These are phyloP conservation scores for Candida tunisiensis DNA, from an alignment of 1,139 yeast genomes.

Conservation along the genomic window DNA sequence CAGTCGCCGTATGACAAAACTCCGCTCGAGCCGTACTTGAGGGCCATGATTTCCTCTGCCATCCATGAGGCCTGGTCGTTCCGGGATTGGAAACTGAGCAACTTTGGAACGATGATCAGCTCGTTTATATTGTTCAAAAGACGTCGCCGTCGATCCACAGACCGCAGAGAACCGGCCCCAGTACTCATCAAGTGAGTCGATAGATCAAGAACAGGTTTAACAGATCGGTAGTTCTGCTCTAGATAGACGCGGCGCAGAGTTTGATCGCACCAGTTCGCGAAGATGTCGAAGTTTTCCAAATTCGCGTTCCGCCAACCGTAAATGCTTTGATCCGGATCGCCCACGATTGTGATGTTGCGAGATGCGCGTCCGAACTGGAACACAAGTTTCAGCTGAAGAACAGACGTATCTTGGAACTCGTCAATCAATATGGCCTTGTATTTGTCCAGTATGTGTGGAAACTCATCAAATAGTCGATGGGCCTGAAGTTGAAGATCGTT, in stretches of 20 bases:
- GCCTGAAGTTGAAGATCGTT: conserved; percentile 64
- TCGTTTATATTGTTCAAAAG: background rate
- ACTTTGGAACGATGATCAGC: conserved; percentile 2
- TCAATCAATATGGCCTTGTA: conserved; percentile 70
- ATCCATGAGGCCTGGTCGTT: conserved; percentile 42
- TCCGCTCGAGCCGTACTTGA: conserved; percentile 10
- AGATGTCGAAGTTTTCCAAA: conserved; percentile 42
- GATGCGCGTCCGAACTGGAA: conserved; percentile 33
- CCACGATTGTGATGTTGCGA: conserved; percentile 63
- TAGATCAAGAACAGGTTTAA: conserved; percentile 42
- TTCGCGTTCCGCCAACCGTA: conserved; percentile 80
- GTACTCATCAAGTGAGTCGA: background rate
- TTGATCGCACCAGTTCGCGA: conserved; percentile 32
- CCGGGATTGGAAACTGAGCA: conserved; percentile 20
- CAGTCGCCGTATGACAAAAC: conserved; percentile 35
- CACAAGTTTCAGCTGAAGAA: conserved; percentile 55
- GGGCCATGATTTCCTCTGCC: conserved; percentile 30
- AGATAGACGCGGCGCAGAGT: conserved; percentile 28
- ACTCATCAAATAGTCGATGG: conserved; percentile 27
- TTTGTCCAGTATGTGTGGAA: conserved; percentile 30
- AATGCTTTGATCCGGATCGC: conserved; percentile 94
- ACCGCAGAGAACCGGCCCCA: conserved; percentile 1
- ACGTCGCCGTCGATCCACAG: background rate
- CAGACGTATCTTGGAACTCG: conserved; percentile 88
- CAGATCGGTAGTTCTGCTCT: conserved; percentile 66